Conservation (phyloP, 1,139 yeast species). For the Pichia sp. region DNA sequence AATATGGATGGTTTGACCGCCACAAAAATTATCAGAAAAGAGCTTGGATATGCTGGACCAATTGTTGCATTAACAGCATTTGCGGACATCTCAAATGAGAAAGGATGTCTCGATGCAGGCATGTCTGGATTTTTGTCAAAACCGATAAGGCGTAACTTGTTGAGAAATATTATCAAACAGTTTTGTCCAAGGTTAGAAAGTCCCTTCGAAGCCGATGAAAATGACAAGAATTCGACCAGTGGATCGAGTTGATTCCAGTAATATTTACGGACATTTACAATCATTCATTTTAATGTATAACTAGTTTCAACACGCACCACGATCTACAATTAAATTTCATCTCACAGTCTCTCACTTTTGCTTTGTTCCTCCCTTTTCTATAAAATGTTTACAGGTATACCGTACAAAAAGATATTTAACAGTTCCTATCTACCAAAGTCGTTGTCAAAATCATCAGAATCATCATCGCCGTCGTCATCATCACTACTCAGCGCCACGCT, state of each 20-base stretch:
- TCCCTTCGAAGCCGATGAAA: constrained; percentile 4
- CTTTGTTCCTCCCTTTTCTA: too few relatives aligned
- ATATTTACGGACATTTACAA: too few relatives aligned
- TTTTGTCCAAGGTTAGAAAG: constrained; percentile 30
- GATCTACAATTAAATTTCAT: too few relatives aligned
- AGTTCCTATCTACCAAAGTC: too few relatives aligned
- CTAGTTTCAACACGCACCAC: too few relatives aligned
- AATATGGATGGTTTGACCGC: constrained; percentile 81
- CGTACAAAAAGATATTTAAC: too few relatives aligned
- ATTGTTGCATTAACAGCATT: constrained; percentile 93
- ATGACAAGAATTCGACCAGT: constrained; percentile 1
- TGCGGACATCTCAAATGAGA: constrained; percentile 81
- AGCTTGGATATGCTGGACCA: constrained; percentile 59
- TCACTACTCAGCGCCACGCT: constrained; percentile 6
- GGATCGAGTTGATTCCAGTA: too few relatives aligned
- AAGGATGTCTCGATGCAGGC: constrained; percentile 72
- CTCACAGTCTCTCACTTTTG: too few relatives aligned
- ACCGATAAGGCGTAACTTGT: constrained; percentile 69
- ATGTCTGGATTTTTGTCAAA: constrained; percentile 86
- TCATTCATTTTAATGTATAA: too few relatives aligned
- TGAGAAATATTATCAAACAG: constrained; percentile 45
- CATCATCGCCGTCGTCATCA: constrained; percentile 1
- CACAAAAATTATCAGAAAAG: constrained; percentile 62
- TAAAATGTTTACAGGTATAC: too few relatives aligned
- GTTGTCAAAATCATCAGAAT: neutral